Evolutionary conservation across 1,284 basidiomycete genomes (phyloP), one percentile per base, ranked within the genome.

Genomic region (Boletellus sp.): DNA sequence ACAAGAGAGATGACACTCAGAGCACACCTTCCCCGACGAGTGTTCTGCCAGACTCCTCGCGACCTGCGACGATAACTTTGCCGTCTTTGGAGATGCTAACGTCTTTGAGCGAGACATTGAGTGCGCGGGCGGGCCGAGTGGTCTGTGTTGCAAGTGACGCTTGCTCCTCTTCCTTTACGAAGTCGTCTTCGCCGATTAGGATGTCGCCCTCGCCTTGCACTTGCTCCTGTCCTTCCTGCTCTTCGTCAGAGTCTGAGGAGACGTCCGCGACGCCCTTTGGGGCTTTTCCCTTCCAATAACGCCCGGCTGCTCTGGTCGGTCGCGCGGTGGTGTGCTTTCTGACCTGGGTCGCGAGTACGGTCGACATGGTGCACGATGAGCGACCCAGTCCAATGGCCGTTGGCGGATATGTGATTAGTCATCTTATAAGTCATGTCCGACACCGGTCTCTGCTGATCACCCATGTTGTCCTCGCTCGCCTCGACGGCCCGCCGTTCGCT

Each of bases 261-360:
- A 71, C 68, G 23, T 79, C 78, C 2, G 68, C 68, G 33, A 71
- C 76, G 39, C 86, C 87, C 65, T 89, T 89, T 1, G 88, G 88
- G 1, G 82, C 87, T 56, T 90, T 90, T 46, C 89, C 87, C 57
- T 86, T 87, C 83, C 87, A 87, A 65, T 91, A 91, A 7, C 87
- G 82, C 17, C 79, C 84, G 5, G 80, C 87, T 11, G 89, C 87
- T 39, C 77, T 73, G 17, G 86, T 76, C 9, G 82, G 73, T 16
- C 87, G 79, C 14, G 84, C 78, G 11, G 86, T 81, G 7, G 87
- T 87, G 51, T 79, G 79, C 56, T 88, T 89, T 47, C 80, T 75
- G 41, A 64, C 62, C 42, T 67, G 53, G 0, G 62, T 64, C 43
- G 61, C 61, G 37, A 64, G 66, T 10, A 64, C 42, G 19, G 64